Evolutionary conservation across 441 rosid genomes (phyloP), one percentile per base, ranked within the genome.

Genomic region (Hura crepitans): DNA sequence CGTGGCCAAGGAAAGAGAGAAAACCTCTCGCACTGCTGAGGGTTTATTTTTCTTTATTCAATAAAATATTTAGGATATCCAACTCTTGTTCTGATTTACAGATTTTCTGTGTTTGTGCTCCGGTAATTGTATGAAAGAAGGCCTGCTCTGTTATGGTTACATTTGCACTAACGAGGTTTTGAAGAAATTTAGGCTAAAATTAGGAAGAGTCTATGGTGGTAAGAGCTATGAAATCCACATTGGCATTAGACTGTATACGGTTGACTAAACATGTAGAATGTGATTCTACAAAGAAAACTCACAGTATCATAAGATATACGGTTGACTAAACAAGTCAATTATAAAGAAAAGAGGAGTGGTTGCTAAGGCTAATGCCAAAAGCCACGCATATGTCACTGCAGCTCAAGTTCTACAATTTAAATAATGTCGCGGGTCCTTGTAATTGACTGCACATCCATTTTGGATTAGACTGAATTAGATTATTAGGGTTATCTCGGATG

Each of bases 391-490:
- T 35, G 50, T 9, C 31, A 53, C 39, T 13, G 46, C 61, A 33
- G 70, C 61, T 51, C 15, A 51, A 54, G 2, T 66, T 51, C 35
- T 3, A 31, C 8, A n/a, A 8, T 7, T 7, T 35, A 35, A 35
- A 35, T 25, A 11, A 55, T 55, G 1, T 9, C 9, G 15, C 17
- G 39, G 27, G 23, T 13, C 64, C 58, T 72, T 55, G 68, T 30
- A 75, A 82, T 78, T 72, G 78, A 74, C 73, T 67, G 66, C 33
- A 31, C 15, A 72, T 68, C 83, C 71, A 22, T 67, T 59, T 68
- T 33, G 12, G 46, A 63, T 65, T 37, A 67, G 61, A 66, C 42
- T 45, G 58, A 58, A 20, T 33, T n/a, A 66, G 7, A 22, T 6
- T 45, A 13, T 1, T 25, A 12, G 46, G 42, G 2, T 30, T 39